These are phyloP conservation scores for Coniophora puteana DNA, from an alignment of 1,284 basidiomycete genomes.

Conservation along the genomic window DNA sequence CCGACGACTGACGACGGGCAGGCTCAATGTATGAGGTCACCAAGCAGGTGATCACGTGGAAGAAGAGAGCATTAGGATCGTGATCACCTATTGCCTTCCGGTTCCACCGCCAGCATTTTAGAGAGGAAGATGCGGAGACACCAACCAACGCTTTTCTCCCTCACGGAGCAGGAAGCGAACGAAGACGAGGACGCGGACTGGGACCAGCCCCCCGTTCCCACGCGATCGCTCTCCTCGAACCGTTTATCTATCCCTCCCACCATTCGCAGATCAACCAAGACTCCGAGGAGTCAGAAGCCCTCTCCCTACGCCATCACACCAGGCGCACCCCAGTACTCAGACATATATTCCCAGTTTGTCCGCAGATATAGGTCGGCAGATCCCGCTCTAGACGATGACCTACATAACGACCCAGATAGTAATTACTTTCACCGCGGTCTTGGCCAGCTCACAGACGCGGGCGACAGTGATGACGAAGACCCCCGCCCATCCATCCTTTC, in stretches of 20 bases:
- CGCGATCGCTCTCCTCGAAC: conserved; percentile 28
- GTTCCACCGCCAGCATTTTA: background rate
- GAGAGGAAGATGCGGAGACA: conserved; percentile 53
- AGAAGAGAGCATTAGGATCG: background rate
- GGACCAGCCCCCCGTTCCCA: conserved; percentile 32
- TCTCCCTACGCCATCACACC: conserved; percentile 26
- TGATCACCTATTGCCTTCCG: background rate
- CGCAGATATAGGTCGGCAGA: conserved; percentile 66
- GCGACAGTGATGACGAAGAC: conserved; percentile 77
- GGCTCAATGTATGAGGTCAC: too few species aligned
- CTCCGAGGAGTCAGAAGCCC: conserved; percentile 33
- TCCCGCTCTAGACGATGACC: conserved; percentile 55
- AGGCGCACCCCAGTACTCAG: conserved; percentile 47
- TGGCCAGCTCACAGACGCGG: conserved; percentile 66
- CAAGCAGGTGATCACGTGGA: too few species aligned
- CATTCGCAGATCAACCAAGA: too few species aligned
- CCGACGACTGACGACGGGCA: too few species aligned
- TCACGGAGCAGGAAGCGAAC: conserved; percentile 51
- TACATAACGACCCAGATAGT: conserved; percentile 68
- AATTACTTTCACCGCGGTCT: conserved; percentile 72
- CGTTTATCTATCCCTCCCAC: too few species aligned
- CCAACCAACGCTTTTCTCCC: conserved; percentile 63
- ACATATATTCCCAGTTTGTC: conserved; percentile 76
- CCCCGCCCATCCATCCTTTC: conserved; percentile 37
- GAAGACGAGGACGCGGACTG: conserved; percentile 43